Percentiles rank a stretch among this genome's conserved stretches.
Conservation (phyloP, 768 basidiomycete species). For the Boletus subcaerulescens region DNA sequence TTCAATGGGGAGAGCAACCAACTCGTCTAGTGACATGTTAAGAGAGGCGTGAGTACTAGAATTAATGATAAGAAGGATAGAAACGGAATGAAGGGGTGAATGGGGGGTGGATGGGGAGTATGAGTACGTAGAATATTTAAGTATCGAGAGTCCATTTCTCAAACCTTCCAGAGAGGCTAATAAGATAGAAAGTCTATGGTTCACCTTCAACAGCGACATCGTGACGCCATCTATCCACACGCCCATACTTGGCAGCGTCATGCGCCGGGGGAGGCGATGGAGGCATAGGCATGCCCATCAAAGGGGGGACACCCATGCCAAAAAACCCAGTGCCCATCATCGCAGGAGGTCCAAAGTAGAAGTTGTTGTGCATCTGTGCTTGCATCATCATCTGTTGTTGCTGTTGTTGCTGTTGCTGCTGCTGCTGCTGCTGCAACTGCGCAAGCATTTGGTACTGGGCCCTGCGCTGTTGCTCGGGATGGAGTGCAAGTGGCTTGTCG, state of each 20-base stretch:
- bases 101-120: background rate
- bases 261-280: constrained; percentile 61
- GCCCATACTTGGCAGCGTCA: constrained; percentile 63
- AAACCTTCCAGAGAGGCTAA: constrained; percentile 6
- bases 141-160: constrained; percentile 6
- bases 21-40: background rate
- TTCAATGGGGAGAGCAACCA: background rate
- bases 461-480: constrained; percentile 77
- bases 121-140: constrained; percentile 3
- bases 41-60: background rate
- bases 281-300: constrained; percentile 37
- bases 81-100: background rate
- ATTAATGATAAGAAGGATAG: background rate
- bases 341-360: constrained; percentile 66
- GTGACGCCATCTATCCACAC: constrained; percentile 79
- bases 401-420: constrained; percentile 45
- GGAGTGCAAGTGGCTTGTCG: constrained; percentile 65
- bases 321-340: constrained; percentile 75
- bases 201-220: constrained; percentile 75
- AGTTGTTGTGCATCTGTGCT: constrained; percentile 69
- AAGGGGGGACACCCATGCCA: constrained; percentile 46
- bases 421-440: constrained; percentile 50
- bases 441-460: constrained; percentile 48
- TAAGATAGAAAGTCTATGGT: constrained; percentile 19
- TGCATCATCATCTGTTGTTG: constrained; percentile 73